Base-by-base conservation (phyloP, 371 early-diverging fungal species). In the Mortierella sp. region DNA sequence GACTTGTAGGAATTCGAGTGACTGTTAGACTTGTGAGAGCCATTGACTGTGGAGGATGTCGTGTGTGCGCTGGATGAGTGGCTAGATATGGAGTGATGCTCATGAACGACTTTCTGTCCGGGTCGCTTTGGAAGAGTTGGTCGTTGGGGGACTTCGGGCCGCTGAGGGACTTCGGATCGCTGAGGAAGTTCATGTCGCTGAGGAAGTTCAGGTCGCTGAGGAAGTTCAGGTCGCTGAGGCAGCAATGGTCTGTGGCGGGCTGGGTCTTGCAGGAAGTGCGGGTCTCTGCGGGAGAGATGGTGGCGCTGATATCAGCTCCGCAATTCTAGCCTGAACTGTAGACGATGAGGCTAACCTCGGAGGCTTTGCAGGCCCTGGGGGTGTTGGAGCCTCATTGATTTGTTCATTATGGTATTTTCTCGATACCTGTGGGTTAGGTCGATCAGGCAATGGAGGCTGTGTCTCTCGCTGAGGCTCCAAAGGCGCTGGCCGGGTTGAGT, bases 71-170 rank as follows among this genome's bases (percentile, higher is more conserved):
- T 62, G 15, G 64, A 58, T 1, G 65, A 70, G 17, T 43, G 10
- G 8, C 57, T n/a, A 5, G 59, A 53, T 19, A 68, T 43, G 7
- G 68, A 68, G 23, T 62, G 64, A n/a, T 68, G 67, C 6, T 58
- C 53, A 12, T 64, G 32, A 2, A n/a, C 55, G 7, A 42, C 28
- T 12, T n/a, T 13, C 28, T 66, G 67, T 17, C 45, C 51, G 19
- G 67, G 67, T 23, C 73, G 49, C 45, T 66, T 67, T 23, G 72
- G 72, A 12, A 72, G 66, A 32, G 66, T 19, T 19, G 76, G 76
- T 37, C n/a, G n/a, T n/a, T n/a, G n/a, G n/a, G n/a, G n/a, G n/a
- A n/a, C n/a, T n/a, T n/a, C n/a, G n/a, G n/a, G n/a, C n/a, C n/a
- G n/a, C n/a, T n/a, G n/a, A n/a, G n/a, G n/a, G n/a, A n/a, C n/a